phyloP scores from a whole-genome alignment of 371 early-diverging fungal species.

The Rhizopus arrhizus region DNA sequence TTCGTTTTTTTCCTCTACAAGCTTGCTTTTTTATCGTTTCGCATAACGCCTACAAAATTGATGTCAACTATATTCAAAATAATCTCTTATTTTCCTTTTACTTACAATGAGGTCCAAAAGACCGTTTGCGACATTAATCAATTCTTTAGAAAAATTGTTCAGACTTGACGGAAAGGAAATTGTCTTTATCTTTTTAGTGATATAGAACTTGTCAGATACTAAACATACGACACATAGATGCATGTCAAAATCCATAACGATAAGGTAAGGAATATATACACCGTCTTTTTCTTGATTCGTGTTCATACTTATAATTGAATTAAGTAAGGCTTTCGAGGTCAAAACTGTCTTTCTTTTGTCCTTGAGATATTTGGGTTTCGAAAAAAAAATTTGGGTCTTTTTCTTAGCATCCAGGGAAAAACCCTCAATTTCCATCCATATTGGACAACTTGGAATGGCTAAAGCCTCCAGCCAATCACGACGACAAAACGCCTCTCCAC shows the following conservation, averaged over 20 bases:
- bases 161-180: conserved; percentile 8
- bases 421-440: no score
- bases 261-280: conserved; percentile 15
- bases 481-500: no score
- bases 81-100: conserved; percentile 11
- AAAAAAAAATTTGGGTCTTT: no score
- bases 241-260: conserved; percentile 23
- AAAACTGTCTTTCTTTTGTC: conserved; percentile 23
- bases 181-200: conserved; percentile 14
- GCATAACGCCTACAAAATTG: conserved; percentile 15
- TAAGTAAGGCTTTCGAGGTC: conserved; percentile 19
- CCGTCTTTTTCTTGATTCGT: conserved; percentile 14
- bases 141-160: conserved; percentile 9
- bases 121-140: conserved; percentile 17
- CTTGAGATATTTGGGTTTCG: conserved; percentile 19
- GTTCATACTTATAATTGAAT: conserved; percentile 13
- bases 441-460: no score
- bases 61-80: conserved; percentile 18
- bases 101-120: conserved; percentile 24
- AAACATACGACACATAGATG: conserved; percentile 13
- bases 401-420: no score
- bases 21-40: conserved; percentile 15
- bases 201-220: conserved; percentile 7
- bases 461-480: no score
- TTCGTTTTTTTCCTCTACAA: conserved; percentile 23